Conservation (phyloP, 2,329 filamentous ascomycete genomes). For the Aureobasidium sp. region DNA sequence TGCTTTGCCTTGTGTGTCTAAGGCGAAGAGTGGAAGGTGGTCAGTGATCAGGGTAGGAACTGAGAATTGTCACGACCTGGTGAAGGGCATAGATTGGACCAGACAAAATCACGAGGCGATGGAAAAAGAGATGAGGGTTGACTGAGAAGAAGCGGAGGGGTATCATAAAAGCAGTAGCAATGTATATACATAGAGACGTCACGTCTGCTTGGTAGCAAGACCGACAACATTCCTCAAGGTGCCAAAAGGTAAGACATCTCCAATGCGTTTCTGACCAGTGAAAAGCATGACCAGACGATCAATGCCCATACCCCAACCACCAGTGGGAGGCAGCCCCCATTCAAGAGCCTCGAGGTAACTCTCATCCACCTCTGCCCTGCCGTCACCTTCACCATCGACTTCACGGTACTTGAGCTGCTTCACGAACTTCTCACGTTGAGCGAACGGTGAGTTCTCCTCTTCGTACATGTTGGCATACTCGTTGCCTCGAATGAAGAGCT, state of each 20-base stretch:
- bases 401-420: constrained; percentile 39
- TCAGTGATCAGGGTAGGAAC: background rate
- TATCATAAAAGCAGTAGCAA: background rate
- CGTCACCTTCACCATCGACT: constrained; percentile 36
- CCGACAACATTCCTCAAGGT: constrained; percentile 57
- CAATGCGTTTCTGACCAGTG: constrained; percentile 66
- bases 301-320: constrained; percentile 91
- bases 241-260: constrained; percentile 82
- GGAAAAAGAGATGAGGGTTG: background rate
- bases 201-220: constrained; percentile 16
- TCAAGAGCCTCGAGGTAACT: constrained; percentile 77
- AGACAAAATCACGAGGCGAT: background rate
- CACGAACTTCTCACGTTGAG: constrained; percentile 75
- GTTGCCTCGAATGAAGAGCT: constrained; percentile 45
- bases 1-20: background rate
- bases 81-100: background rate
- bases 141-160: background rate
- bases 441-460: constrained; percentile 88
- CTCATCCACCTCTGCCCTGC: constrained; percentile 55
- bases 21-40: background rate
- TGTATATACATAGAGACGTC: background rate
- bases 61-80: background rate
- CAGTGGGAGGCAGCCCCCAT: constrained; percentile 87
- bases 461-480: constrained; percentile 97
- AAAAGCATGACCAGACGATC: constrained; percentile 91